Base-by-base conservation (phyloP, 352 stramenopile genomes). In the Phytopythium boreale region DNA sequence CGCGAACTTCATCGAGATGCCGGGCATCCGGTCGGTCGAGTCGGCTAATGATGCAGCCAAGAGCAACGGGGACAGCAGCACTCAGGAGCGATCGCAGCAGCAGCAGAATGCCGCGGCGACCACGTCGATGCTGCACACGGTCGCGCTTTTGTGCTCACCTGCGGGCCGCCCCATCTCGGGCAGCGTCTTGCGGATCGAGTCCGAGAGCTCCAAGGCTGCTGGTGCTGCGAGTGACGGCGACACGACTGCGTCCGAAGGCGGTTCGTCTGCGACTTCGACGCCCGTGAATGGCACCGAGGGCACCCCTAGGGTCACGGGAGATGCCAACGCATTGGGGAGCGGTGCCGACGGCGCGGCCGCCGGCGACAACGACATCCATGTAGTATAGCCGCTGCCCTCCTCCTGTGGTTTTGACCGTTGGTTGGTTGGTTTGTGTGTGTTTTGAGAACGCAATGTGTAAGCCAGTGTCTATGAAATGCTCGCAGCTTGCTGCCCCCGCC, bases 101-200 rank as follows among this genome's bases (percentile, higher is more conserved):
- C n/a, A n/a, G n/a, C n/a, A n/a, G n/a, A 60, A 75, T 19, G 60
- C 70, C 19, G 57, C 62, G 22, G 59, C 66, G 15, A 64, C 27
- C 36, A 61, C 74, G 14, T 36, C 47, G 31, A 63, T 92, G 51
- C 67, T 77, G 36, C 79, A 90, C 69, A 71, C 77, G 59, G 76
- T 89, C n/a, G 55, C 88, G 44, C 87, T 89, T 27, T 61, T 92
- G 2, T 55, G 89, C n/a, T 84, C 81, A 9, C 77, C 81, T 11
- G 59, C 69, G 34, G 89, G 80, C 49, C 57, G 58, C 2, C 69
- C 72, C 15, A 56, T 92, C 10, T 85, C 77, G 36, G 84, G 84
- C 12, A 92, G 81, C 43, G 68, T 89, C 12, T 31, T 92, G 24
- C 79, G 79, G 2, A 29, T 87, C 17, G 75, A 84, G 62, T 51